A percentile compares a stretch with the other conserved stretches of the same genome.
Conservation (phyloP, 495 filamentous ascomycete genomes). For the Podospora tetraspora region DNA sequence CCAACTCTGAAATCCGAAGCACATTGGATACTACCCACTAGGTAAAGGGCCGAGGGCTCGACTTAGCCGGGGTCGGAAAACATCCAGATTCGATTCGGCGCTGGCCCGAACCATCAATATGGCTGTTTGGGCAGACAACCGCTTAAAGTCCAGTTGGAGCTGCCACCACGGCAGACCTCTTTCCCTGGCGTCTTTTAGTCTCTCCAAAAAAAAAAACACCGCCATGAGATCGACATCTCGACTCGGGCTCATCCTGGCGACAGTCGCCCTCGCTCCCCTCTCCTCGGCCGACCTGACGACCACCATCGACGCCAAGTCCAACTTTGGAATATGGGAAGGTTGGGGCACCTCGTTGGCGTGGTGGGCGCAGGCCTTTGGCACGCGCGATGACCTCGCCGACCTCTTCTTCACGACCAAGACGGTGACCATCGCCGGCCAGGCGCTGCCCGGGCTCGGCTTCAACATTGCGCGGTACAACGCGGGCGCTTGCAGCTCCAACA, state of each 20-base stretch:
- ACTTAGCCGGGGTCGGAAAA: background rate
- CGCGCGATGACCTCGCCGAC: constrained; percentile 31
- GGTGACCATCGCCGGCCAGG: constrained; percentile 18
- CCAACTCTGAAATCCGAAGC: background rate
- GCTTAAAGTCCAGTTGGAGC: background rate
- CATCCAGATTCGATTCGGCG: background rate
- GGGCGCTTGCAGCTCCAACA: constrained; percentile 33
- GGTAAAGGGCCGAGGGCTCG: background rate
- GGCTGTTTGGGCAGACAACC: background rate
- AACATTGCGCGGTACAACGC: constrained; percentile 40
- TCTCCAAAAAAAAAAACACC: background rate
- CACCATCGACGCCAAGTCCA: constrained; percentile 28
- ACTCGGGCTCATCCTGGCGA: background rate
- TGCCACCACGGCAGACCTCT: background rate
- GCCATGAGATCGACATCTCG: background rate
- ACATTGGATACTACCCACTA: background rate
- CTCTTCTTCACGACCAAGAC: constrained; percentile 32
- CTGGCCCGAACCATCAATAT: background rate
- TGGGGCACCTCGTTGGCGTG: constrained; percentile 39
- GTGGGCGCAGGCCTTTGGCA: constrained; percentile 37
- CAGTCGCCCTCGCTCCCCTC: background rate
- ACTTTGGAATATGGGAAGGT: constrained; percentile 38
- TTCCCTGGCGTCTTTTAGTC: background rate
- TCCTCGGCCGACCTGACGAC: constrained; percentile 27
- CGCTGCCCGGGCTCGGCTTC: constrained; percentile 35